A percentile compares a stretch with the other conserved stretches of the same genome.
Conservation (phyloP, 2,329 filamentous ascomycete species). For the Exophiala dermatitidis region DNA sequence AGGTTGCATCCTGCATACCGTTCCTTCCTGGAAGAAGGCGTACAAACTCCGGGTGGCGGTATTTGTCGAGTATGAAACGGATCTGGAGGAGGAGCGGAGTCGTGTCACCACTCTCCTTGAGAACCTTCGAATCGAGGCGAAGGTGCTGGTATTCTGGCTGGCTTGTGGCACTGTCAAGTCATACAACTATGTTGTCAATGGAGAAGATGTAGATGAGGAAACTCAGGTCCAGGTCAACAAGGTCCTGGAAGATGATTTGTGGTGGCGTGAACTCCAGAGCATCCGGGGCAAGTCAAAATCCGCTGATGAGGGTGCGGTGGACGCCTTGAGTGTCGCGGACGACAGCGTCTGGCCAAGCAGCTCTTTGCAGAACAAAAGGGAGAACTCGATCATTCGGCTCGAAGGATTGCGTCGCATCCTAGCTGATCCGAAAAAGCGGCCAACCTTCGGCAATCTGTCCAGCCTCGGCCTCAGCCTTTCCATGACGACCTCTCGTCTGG, state of each 20-base stretch:
- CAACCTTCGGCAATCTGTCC: slow-evolving; percentile 42
- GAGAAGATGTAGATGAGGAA: slow-evolving; percentile 49
- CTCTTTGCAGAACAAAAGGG: slow-evolving; percentile 44
- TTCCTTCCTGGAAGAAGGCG: slow-evolving; percentile 68
- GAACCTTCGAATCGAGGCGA: slow-evolving; percentile 72
- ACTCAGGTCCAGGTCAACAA: slow-evolving; percentile 57
- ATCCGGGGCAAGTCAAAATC: slow-evolving; percentile 31
- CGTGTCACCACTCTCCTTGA: slow-evolving; percentile 67
- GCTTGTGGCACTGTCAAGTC: slow-evolving; percentile 63
- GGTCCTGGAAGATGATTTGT: slow-evolving; percentile 63
- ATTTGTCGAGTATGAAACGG: slow-evolving; percentile 81
- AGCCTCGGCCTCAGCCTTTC: slow-evolving; percentile 59
- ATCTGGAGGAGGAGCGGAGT: slow-evolving; percentile 69
- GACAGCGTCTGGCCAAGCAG: slow-evolving; percentile 48
- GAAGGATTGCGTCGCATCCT: slow-evolving; percentile 57
- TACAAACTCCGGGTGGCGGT: slow-evolving; percentile 71
- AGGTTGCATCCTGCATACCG: slow-evolving; percentile 75
- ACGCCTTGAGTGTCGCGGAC: slow-evolving; percentile 41
- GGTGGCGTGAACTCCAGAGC: slow-evolving; percentile 71
- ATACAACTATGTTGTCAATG: slow-evolving; percentile 74
- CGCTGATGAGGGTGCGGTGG: slow-evolving; percentile 33
- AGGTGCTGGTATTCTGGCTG: slow-evolving; percentile 74
- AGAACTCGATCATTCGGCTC: slow-evolving; percentile 42
- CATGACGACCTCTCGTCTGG: slow-evolving; percentile 68
- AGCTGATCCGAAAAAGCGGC: slow-evolving; percentile 50